Evolutionary conservation across 2,329 filamentous ascomycete species (phyloP).

Genomic region (Beauveria australis): DNA sequence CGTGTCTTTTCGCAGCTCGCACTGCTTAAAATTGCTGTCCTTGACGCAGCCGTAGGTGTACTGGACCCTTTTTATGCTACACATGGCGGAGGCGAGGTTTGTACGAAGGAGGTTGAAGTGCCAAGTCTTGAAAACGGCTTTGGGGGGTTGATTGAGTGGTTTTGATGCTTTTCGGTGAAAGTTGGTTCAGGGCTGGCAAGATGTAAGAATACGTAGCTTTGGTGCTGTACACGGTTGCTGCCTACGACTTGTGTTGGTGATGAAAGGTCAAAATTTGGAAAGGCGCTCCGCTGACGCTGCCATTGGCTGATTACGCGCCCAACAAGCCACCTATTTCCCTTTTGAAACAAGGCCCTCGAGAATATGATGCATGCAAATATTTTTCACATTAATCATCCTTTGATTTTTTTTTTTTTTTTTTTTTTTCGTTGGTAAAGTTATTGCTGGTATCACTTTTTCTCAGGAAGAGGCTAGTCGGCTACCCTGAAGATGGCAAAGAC

Average conservation of each 20-base stretch:
- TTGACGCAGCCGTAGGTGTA: constrained; percentile 4
- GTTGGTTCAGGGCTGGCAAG: too few relatives aligned
- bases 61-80: not conserved
- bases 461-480: not conserved
- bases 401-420: not conserved
- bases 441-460: too few relatives aligned
- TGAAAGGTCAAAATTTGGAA: not conserved
- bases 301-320: not conserved
- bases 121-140: too few relatives aligned
- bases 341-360: too few relatives aligned
- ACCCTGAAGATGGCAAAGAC: not conserved
- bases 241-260: not conserved
- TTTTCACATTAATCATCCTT: too few relatives aligned
- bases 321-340: not conserved
- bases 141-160: too few relatives aligned
- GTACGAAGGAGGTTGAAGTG: too few relatives aligned
- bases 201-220: too few relatives aligned
- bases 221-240: not conserved
- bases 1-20: not conserved
- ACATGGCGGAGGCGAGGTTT: not conserved
- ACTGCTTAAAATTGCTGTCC: not conserved
- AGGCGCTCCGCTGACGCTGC: not conserved
- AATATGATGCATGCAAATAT: too few relatives aligned
- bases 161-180: too few relatives aligned
- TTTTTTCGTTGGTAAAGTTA: not conserved